Evolutionary conservation across 2,329 filamentous ascomycete species (phyloP), one percentile per base, ranked within the genome.

Genomic region (Penicillium frequentans): DNA sequence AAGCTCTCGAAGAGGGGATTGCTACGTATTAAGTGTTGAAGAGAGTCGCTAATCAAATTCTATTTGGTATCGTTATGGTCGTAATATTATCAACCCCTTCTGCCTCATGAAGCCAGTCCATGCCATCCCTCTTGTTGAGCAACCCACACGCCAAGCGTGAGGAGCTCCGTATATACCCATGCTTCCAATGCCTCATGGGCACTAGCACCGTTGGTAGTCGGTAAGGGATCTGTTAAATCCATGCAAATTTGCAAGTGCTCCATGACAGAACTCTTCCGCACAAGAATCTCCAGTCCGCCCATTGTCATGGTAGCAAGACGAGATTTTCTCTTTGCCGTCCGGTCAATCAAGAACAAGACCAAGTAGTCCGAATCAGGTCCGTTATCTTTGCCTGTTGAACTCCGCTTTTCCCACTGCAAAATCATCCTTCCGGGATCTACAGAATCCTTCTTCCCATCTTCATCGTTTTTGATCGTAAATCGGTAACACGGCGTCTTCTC

Each of bases 1-100:
- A 80, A 68, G 79, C 71, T 0, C 49, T 75, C 14, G 73, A 79
- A 58, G 70, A 62, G 47, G 69, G 69, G 3, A 48, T 67, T 53
- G 61, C 61, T 27, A 52, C 46, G 16, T 53, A 52, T 14, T 52
- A 46, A 29, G 26, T 19, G 8, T 11, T 39, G 19, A 23, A 23
- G 39, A 10, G 7, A 42, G 19, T 23, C 39, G 39, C 19, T 42
- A 42, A 42, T 42, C 19, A 42, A 23, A 19, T 33, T 13, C 39
- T 42, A 42, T 42, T 39, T 42, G 39, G 39, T 42, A 23, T 42
- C 39, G 11, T 42, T 42, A 42, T 13, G 9, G 35, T 42, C 39
- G 19, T 42, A 11, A 14, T 21, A 45, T 47, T 47, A 47, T 49
- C 27, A 42, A 46, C 10, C 14, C 13, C 19, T 21, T 24, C 16